A percentile compares a stretch with the other conserved stretches of the same genome.
phyloP scores from a whole-genome alignment of 1,284 basidiomycete species.

The Ceratobasidium sp. region DNA sequence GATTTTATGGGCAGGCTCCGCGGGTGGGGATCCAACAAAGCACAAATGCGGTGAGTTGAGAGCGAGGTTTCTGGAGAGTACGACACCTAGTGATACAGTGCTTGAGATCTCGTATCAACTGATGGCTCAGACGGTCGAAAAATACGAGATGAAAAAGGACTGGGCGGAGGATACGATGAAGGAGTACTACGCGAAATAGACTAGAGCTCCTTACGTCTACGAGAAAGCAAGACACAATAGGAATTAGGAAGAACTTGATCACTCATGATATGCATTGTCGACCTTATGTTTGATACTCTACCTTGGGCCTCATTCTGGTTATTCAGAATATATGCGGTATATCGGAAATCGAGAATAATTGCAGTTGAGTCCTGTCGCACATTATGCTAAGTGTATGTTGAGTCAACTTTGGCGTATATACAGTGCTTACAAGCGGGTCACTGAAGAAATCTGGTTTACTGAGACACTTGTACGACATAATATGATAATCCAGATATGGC shows the following conservation, averaged over 20 bases:
- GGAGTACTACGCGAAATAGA: constrained; percentile 34
- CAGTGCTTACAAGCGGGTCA: too few relatives aligned
- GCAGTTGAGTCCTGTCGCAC: too few relatives aligned
- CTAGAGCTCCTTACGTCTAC: constrained; percentile 4
- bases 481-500: too few relatives aligned
- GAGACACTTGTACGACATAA: too few relatives aligned
- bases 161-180: constrained; percentile 57
- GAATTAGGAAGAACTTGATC: background rate
- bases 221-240: background rate
- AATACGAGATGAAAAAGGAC: constrained; percentile 13
- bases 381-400: too few relatives aligned
- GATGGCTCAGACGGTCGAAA: background rate
- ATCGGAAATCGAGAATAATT: too few relatives aligned
- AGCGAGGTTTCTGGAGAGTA: constrained; percentile 12
- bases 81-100: background rate
- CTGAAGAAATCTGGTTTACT: too few relatives aligned
- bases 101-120: constrained; percentile 3
- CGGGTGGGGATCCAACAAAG: background rate
- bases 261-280: background rate
- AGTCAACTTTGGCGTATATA: too few relatives aligned
- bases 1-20: constrained; percentile 43
- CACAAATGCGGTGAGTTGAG: constrained; percentile 1
- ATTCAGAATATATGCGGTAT: too few relatives aligned
- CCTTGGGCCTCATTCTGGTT: too few relatives aligned
- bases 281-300: too few relatives aligned